These are phyloP conservation scores for Fragaria iinumae DNA, from an alignment of 306 rosid species.

Conservation along the genomic window DNA sequence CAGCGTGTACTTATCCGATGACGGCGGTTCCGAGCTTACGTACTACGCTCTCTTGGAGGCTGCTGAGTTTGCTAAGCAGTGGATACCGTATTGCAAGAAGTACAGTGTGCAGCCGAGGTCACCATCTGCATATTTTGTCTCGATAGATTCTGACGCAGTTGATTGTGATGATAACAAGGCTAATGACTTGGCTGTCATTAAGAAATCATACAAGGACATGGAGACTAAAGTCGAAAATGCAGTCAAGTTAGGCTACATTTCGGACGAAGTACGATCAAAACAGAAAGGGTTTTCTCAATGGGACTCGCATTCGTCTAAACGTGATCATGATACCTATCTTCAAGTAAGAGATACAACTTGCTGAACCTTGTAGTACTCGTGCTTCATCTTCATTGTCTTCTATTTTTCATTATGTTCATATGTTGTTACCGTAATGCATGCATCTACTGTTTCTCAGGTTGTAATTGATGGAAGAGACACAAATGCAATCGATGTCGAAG, in stretches of 20 bases:
- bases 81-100: not conserved
- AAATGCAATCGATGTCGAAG: not conserved
- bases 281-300: not conserved
- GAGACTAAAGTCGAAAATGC: not conserved
- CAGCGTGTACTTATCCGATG: not conserved
- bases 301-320: not conserved
- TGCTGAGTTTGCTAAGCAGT: conserved; percentile 1
- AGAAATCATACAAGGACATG: not conserved
- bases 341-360: not conserved
- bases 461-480: not conserved
- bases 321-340: not conserved
- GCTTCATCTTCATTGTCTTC: too few species aligned
- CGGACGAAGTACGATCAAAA: not conserved
- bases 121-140: not conserved
- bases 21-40: not conserved
- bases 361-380: too few species aligned
- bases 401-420: not conserved
- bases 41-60: not conserved
- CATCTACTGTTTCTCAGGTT: not conserved
- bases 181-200: not conserved
- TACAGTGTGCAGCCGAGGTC: not conserved
- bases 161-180: not conserved
- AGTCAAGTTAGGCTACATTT: not conserved
- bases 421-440: not conserved
- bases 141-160: not conserved